Evolutionary conservation across 768 basidiomycete genomes (phyloP).

Genomic region (Gautieria morchelliformis): DNA sequence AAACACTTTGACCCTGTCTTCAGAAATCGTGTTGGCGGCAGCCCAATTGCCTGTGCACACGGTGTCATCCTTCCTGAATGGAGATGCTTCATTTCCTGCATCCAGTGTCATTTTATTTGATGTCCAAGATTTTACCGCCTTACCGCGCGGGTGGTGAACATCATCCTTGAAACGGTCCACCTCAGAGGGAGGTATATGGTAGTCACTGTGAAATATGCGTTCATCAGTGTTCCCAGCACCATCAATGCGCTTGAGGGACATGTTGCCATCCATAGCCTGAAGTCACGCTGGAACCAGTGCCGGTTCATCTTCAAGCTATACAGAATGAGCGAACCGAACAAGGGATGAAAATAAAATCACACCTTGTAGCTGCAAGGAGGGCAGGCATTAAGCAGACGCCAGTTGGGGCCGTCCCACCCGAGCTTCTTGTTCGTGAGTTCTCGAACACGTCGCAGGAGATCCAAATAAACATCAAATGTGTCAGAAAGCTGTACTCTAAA

Average conservation of each 20-base stretch:
- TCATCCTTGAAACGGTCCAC: slow-evolving; percentile 17
- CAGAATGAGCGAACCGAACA: not conserved
- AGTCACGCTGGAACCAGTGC: not conserved
- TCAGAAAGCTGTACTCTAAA: slow-evolving; percentile 3
- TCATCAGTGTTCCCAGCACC: not conserved
- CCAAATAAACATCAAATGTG: slow-evolving; percentile 10
- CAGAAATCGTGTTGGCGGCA: slow-evolving; percentile 18
- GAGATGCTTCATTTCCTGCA: not conserved
- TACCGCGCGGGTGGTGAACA: not conserved
- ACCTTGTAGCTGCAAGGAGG: not conserved
- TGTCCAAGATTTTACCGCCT: not conserved
- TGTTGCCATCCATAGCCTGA: slow-evolving; percentile 2
- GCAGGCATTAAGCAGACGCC: not conserved
- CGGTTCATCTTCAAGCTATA: not conserved
- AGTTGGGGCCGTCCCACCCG: not conserved
- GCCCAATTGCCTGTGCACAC: slow-evolving; percentile 25
- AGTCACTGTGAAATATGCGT: slow-evolving; percentile 11
- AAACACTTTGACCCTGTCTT: slow-evolving; percentile 27
- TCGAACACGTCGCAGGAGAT: slow-evolving; percentile 5
- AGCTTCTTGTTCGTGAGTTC: not conserved
- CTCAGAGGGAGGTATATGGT: slow-evolving; percentile 16
- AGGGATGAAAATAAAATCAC: not conserved
- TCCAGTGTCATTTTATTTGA: not conserved
- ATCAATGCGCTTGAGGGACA: slow-evolving; percentile 17
- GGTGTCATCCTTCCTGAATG: not conserved